Percentiles rank a stretch among this genome's conserved stretches.
Evolutionary conservation across 2,329 filamentous ascomycete genomes (phyloP).

Genomic region (Chaetomium sp.): DNA sequence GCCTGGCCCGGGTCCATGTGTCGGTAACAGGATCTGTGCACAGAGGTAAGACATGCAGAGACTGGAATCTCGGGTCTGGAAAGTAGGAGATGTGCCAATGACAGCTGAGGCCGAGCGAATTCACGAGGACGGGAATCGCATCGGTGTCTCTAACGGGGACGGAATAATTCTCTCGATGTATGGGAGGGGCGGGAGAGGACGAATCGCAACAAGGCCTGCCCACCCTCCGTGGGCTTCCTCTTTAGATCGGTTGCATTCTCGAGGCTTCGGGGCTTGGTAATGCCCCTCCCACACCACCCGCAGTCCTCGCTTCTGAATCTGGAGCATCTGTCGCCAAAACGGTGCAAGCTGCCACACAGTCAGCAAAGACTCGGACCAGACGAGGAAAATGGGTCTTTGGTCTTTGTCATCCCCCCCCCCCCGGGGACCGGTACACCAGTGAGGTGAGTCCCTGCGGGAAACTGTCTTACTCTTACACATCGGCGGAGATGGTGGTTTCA

Average conservation of each 20-base stretch:
- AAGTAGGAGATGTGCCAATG: slow-evolving; percentile 10
- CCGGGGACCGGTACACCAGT: background rate
- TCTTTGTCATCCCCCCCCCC: background rate
- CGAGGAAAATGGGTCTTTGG: background rate
- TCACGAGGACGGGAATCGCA: background rate
- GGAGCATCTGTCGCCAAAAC: background rate
- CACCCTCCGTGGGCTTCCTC: background rate
- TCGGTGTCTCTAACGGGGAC: slow-evolving; percentile 3
- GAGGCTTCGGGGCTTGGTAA: background rate
- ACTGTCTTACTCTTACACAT: background rate
- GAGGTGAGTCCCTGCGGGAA: background rate
- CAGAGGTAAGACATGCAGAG: slow-evolving; percentile 16
- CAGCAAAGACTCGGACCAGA: background rate
- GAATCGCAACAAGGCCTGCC: background rate
- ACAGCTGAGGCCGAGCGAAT: background rate
- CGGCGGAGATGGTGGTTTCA: background rate
- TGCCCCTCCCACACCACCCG: background rate
- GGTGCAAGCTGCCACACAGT: slow-evolving; percentile 1
- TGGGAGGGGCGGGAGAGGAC: background rate
- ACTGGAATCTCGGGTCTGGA: background rate
- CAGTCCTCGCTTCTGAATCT: background rate
- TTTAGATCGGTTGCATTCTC: slow-evolving; percentile 1
- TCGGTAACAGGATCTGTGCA: slow-evolving; percentile 12
- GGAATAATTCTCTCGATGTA: background rate
- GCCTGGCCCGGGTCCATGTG: slow-evolving; percentile 17